Conservation (phyloP, 352 stramenopile genomes). For the Phytophthora boehmeriae region DNA sequence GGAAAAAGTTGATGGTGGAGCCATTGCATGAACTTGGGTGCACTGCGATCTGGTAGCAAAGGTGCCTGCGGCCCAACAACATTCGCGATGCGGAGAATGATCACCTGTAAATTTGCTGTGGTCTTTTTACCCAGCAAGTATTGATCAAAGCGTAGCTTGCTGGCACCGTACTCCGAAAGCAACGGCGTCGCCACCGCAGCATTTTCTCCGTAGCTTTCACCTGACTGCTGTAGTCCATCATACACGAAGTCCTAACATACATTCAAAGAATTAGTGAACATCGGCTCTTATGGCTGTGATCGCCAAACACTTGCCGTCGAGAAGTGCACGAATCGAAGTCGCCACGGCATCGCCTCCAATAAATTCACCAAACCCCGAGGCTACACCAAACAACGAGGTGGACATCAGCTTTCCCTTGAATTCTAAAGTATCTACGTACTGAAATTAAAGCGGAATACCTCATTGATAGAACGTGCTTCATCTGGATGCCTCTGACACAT, state of each 20-base stretch:
- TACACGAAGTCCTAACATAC: constrained; percentile 66
- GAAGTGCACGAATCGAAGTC: constrained; percentile 59
- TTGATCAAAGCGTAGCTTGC: constrained; percentile 61
- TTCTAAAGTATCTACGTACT: background rate
- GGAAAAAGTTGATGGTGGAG: constrained; percentile 52
- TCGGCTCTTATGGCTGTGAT: background rate
- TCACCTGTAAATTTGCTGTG: constrained; percentile 15
- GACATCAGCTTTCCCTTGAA: background rate
- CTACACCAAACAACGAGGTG: constrained; percentile 21
- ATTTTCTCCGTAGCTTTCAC: constrained; percentile 48
- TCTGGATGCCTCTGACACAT: constrained; percentile 57
- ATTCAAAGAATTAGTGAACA: background rate
- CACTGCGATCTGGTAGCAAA: constrained; percentile 36
- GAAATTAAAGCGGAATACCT: constrained; percentile 28
- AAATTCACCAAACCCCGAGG: constrained; percentile 42
- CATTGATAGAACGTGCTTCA: constrained; percentile 44
- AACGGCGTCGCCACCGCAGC: constrained; percentile 11
- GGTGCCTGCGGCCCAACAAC: constrained; percentile 53
- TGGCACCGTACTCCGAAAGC: constrained; percentile 50
- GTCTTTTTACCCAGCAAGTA: constrained; percentile 25
- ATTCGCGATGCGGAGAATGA: constrained; percentile 68
- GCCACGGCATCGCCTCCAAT: constrained; percentile 25
- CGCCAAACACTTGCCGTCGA: constrained; percentile 44
- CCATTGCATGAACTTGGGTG: constrained; percentile 73
- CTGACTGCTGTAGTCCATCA: constrained; percentile 29